A percentile compares a stretch with the other conserved stretches of the same genome.
phyloP scores from a whole-genome alignment of 805 yeast species.

The Jamesozyma hellenica region DNA sequence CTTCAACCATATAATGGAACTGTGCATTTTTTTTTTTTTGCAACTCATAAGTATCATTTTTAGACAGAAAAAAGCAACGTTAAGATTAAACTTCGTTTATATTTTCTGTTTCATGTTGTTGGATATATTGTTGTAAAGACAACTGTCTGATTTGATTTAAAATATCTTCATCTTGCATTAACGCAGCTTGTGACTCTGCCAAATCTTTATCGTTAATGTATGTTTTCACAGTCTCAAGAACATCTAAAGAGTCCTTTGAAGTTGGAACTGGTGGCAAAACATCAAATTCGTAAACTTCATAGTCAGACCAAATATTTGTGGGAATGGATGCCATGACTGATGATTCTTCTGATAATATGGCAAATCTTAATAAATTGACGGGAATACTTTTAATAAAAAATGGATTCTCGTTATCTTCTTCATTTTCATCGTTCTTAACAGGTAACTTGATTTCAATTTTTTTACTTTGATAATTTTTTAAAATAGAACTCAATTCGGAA shows the following conservation, averaged over 20 bases:
- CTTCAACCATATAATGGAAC: no score
- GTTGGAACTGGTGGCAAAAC: constrained; percentile 53
- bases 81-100: no score
- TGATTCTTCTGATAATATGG: constrained; percentile 60
- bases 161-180: constrained; percentile 28
- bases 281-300: constrained; percentile 62
- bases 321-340: constrained; percentile 66
- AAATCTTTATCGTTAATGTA: constrained; percentile 28
- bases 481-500: constrained; percentile 30
- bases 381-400: constrained; percentile 36
- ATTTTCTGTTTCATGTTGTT: constrained; percentile 15
- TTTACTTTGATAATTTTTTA: constrained; percentile 10
- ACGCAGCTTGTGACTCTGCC: constrained; percentile 15
- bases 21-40: no score
- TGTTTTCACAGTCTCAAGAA: constrained; percentile 28
- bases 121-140: constrained; percentile 25
- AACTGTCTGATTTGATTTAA: constrained; percentile 26
- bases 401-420: constrained; percentile 7
- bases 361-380: constrained; percentile 53
- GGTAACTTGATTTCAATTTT: not conserved
- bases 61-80: no score
- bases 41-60: no score
- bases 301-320: constrained; percentile 44
- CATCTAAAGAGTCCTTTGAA: constrained; percentile 27
- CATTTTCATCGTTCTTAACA: not conserved